Conservation (phyloP, 2,329 filamentous ascomycete genomes). For the Fonsecaea nubica region DNA sequence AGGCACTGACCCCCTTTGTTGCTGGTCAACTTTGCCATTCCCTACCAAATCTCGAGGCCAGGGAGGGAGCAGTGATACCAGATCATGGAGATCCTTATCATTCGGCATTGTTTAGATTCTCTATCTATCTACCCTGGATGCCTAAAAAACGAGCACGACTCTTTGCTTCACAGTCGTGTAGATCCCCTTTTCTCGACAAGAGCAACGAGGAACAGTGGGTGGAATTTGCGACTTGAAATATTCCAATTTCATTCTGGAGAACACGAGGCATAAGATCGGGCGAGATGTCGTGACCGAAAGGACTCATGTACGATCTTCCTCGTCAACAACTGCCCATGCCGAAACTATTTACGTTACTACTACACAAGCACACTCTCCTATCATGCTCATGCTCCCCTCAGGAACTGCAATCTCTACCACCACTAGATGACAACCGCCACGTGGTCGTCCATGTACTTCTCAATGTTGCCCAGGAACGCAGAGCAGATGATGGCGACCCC, state of each 20-base stretch:
- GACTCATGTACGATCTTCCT: neutral
- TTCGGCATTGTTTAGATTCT: too few relatives aligned
- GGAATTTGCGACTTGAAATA: neutral
- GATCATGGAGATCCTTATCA: too few relatives aligned
- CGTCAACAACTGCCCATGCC: neutral
- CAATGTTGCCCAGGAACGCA: conserved; percentile 65
- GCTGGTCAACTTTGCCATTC: too few relatives aligned
- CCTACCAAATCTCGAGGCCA: too few relatives aligned
- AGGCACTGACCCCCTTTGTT: too few relatives aligned
- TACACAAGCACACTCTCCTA: neutral
- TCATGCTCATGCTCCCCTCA: neutral
- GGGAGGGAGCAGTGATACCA: too few relatives aligned
- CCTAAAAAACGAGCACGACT: too few relatives aligned
- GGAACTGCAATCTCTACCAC: neutral
- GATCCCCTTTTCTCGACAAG: too few relatives aligned
- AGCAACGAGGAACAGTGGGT: too few relatives aligned
- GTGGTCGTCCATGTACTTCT: conserved; percentile 64
- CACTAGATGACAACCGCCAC: conserved; percentile 58
- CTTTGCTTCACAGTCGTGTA: too few relatives aligned
- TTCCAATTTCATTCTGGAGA: neutral
- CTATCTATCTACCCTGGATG: too few relatives aligned
- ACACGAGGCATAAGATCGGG: neutral
- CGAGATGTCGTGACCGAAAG: neutral
- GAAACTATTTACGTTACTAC: neutral
- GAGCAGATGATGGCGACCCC: conserved; percentile 62